Evolutionary conservation across 2,329 filamentous ascomycete species (phyloP).

Genomic region (Paecilomyces sp.): DNA sequence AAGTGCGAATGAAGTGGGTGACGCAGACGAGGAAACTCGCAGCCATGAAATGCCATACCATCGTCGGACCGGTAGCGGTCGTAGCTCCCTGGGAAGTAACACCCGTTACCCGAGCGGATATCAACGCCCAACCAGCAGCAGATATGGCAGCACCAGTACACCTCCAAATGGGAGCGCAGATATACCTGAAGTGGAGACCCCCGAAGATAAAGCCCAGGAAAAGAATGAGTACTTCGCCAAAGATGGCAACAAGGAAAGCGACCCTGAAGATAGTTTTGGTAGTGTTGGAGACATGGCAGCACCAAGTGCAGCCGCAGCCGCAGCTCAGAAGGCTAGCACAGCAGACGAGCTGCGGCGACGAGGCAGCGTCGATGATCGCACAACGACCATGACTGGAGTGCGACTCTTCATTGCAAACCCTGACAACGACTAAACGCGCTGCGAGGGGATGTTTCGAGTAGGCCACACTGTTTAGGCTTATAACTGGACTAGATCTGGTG

Average conservation of each 20-base stretch:
- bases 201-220: conserved; percentile 20
- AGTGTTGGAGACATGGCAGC: conserved; percentile 45
- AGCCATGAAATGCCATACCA: conserved; percentile 37
- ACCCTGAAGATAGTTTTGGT: conserved; percentile 49
- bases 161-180: conserved; percentile 41
- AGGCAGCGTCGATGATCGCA: conserved; percentile 43
- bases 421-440: conserved; percentile 29
- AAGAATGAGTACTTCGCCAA: conserved; percentile 16
- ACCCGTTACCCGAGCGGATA: conserved; percentile 38
- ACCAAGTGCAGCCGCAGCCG: conserved; percentile 31
- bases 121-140: conserved; percentile 27
- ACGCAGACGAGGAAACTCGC: conserved; percentile 62
- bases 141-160: conserved; percentile 41
- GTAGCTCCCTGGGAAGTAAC: conserved; percentile 49
- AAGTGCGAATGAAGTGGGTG: conserved; percentile 92
- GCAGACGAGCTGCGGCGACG: conserved; percentile 39
- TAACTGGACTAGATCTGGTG: background rate
- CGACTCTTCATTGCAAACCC: conserved; percentile 43
- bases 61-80: conserved; percentile 50
- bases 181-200: conserved; percentile 36
- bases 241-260: conserved; percentile 25
- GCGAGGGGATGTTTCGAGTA: background rate
- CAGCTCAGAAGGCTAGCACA: conserved; percentile 32
- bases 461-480: background rate
- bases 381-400: conserved; percentile 40